Conservation (phyloP, 805 yeast genomes). For the Kodamaea nitidulidarum region DNA sequence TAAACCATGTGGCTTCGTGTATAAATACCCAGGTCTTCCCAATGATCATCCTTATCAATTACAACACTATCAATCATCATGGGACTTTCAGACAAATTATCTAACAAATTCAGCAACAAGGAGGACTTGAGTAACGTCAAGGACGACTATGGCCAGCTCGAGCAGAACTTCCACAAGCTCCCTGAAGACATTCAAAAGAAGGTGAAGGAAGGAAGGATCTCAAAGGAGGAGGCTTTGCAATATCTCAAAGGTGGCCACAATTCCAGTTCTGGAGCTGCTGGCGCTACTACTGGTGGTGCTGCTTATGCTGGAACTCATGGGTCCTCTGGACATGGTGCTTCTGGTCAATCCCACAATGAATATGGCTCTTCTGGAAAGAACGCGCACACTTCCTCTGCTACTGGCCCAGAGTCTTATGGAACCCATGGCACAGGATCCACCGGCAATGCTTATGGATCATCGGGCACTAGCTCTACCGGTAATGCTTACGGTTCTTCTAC, state of each 20-base stretch:
- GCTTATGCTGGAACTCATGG: conserved; percentile 7
- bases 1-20: neutral
- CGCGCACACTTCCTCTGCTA: conserved; percentile 7
- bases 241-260: conserved; percentile 12
- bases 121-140: conserved; percentile 15
- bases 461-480: conserved; percentile 3
- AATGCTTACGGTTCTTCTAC: conserved; percentile 1
- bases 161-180: conserved; percentile 13
- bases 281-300: conserved; percentile 10
- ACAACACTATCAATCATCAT: conserved; percentile 14
- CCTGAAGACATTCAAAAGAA: conserved; percentile 26
- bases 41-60: neutral
- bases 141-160: neutral
- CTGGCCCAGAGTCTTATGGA: conserved; percentile 9
- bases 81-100: conserved; percentile 38
- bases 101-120: conserved; percentile 24
- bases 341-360: conserved; percentile 8
- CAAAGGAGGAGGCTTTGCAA: conserved; percentile 26
- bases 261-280: conserved; percentile 10
- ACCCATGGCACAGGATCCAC: conserved; percentile 8
- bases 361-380: conserved; percentile 16
- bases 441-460: conserved; percentile 7
- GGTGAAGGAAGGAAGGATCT: conserved; percentile 27
- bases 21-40: neutral
- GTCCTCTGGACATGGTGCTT: conserved; percentile 1